Conservation (phyloP, 495 filamentous ascomycete genomes). For the Pyrenula massariospora region DNA sequence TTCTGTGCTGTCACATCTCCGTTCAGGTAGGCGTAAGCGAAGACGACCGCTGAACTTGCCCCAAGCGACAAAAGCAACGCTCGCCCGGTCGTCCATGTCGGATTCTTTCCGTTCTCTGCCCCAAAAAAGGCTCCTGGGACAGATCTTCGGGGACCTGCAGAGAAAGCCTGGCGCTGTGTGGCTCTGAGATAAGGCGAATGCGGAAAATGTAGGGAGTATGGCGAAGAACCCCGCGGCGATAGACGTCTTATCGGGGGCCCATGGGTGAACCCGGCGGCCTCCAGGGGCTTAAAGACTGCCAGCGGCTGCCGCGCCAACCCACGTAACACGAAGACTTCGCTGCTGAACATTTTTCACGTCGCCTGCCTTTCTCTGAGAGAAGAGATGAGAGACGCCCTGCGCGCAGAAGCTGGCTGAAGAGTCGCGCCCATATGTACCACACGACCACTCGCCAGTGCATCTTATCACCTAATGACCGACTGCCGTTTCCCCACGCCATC, state of each 20-base stretch:
- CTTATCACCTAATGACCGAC: no score
- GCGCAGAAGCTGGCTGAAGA: no score
- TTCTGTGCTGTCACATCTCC: slow-evolving; percentile 5
- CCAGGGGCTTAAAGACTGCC: no score
- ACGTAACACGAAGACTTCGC: no score
- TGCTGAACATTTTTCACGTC: no score
- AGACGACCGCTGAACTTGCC: slow-evolving; percentile 22
- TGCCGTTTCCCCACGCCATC: slow-evolving; percentile 1
- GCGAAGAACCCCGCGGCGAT: slow-evolving; percentile 1
- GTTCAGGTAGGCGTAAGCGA: slow-evolving; percentile 17
- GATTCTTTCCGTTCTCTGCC: background rate
- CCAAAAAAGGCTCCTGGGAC: background rate
- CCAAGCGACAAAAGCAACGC: slow-evolving; percentile 22
- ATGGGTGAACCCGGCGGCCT: no score
- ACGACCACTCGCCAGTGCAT: no score
- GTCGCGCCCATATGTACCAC: no score
- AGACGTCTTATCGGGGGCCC: no score
- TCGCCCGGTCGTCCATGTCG: slow-evolving; percentile 20
- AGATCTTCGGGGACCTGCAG: background rate
- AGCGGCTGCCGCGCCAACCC: no score
- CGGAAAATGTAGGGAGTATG: slow-evolving; percentile 14
- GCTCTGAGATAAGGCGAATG: slow-evolving; percentile 11
- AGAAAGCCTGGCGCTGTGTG: background rate
- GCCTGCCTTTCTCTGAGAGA: no score
- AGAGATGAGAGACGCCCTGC: no score